Percentiles rank a stretch among this genome's conserved stretches.
phyloP scores from a whole-genome alignment of 1,284 basidiomycete genomes.

The Malassezia arunalokei region DNA sequence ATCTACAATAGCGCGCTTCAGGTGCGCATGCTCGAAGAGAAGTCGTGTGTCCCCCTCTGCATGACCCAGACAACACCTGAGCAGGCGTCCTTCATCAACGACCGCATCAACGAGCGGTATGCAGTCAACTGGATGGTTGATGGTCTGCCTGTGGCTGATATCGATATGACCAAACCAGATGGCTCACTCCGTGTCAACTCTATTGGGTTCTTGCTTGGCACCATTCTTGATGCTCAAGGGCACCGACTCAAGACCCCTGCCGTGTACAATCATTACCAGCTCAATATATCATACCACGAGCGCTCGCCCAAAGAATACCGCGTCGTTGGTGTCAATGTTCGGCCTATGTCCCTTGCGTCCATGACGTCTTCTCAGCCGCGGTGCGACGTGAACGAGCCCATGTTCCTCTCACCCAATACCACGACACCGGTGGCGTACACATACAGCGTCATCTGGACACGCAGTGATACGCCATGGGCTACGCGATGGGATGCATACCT shows the following conservation, averaged over 20 bases:
- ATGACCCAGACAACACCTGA: slow-evolving; percentile 55
- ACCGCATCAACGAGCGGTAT: slow-evolving; percentile 80
- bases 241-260: slow-evolving; percentile 34
- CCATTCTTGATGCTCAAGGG: slow-evolving; percentile 45
- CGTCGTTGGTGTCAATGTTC: slow-evolving; percentile 41
- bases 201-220: slow-evolving; percentile 47
- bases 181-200: slow-evolving; percentile 54
- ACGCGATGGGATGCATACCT: slow-evolving; percentile 88
- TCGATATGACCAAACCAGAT: slow-evolving; percentile 38
- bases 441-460: slow-evolving; percentile 76
- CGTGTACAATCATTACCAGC: slow-evolving; percentile 41
- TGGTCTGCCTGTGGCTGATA: slow-evolving; percentile 68
- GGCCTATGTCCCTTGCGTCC: slow-evolving; percentile 27
- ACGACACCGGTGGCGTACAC: slow-evolving; percentile 71
- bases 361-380: slow-evolving; percentile 18
- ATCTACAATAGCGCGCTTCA: slow-evolving; percentile 83
- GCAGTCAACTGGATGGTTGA: slow-evolving; percentile 90
- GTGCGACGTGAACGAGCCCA: slow-evolving; percentile 23
- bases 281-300: slow-evolving; percentile 43
- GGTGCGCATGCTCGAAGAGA: slow-evolving; percentile 61
- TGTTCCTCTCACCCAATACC: slow-evolving; percentile 50
- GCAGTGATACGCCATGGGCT: slow-evolving; percentile 63
- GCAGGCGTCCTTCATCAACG: slow-evolving; percentile 78
- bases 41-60: slow-evolving; percentile 68
- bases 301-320: slow-evolving; percentile 34